Conservation (phyloP, 2,329 filamentous ascomycete genomes). For the Colletotrichum lini region DNA sequence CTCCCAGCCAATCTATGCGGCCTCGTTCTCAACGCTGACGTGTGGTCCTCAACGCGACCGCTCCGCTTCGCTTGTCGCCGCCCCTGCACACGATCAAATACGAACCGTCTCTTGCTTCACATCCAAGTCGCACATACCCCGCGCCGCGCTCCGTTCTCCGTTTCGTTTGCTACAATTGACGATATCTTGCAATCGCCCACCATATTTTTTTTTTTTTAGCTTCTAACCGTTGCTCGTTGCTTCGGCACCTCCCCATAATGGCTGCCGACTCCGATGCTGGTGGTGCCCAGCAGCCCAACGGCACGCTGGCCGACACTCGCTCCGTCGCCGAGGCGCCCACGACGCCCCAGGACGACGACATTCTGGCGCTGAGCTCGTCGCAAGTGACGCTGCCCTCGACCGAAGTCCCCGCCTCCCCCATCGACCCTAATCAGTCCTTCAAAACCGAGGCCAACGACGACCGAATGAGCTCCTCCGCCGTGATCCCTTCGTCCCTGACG, state of each 20-base stretch:
- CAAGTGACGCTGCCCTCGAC: constrained; percentile 71
- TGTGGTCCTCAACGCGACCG: constrained; percentile 38
- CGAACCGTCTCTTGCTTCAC: background rate
- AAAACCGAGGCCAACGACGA: constrained; percentile 66
- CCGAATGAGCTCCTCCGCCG: constrained; percentile 54
- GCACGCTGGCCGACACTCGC: constrained; percentile 44
- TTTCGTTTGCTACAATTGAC: constrained; percentile 7
- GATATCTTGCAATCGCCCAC: background rate
- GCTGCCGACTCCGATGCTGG: constrained; percentile 54
- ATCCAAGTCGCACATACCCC: constrained; percentile 10
- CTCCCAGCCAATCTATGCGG: constrained; percentile 17
- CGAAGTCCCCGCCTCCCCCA: constrained; percentile 68
- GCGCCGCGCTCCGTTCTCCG: background rate
- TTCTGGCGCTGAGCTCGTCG: constrained; percentile 54
- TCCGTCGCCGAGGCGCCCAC: constrained; percentile 50
- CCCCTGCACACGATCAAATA: background rate
- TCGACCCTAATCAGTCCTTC: constrained; percentile 64
- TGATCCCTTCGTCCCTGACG: constrained; percentile 72
- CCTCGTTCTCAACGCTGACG: constrained; percentile 37
- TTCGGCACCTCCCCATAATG: constrained; percentile 48
- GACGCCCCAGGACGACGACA: constrained; percentile 50
- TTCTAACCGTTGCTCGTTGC: constrained; percentile 7
- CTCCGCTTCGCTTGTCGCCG: constrained; percentile 8
- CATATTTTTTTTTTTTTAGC: background rate
- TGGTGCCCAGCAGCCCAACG: constrained; percentile 51